Base-by-base conservation (phyloP, 164 flowering plant genomes). In the Macadamia integrifolia region DNA sequence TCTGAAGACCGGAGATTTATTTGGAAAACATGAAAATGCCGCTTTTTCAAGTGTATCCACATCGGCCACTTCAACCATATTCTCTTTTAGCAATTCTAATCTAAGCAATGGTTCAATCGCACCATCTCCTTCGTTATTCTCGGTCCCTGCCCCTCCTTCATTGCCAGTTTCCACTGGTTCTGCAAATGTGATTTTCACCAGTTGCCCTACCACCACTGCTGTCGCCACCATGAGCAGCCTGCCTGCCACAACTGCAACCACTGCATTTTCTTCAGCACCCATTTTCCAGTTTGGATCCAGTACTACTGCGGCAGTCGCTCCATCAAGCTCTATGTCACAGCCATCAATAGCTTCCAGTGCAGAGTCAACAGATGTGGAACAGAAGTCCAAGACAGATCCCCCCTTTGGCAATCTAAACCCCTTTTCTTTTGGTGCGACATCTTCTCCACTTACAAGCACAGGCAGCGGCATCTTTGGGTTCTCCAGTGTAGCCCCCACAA, bases 391-490 rank as follows among this genome's bases (percentile, higher is more conserved):
- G 72, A 72, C 31, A 62, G 75, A 71, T 12, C 28, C 77, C 14
- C 64, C 65, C 64, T 72, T 72, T 75, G 75, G 80, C 62, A 86
- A 56, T 57, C 17, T 42, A 43, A 65, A 46, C 17, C 52, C 72
- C 65, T 31, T 70, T 30, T 64, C 71, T 49, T 70, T 72, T 74
- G 84, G 75, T 64, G 72, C 71, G 58, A 30, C 76, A 52, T 46
- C 82, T 61, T 67, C 82, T 64, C 30, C 72, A 11, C 35, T 63
- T n/a, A 7, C 77, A 46, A 72, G 60, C 57, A 57, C 75, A 9
- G 79, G 72, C 11, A 80, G 63, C 58, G 62, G 75, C 60, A 66
- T 73, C 73, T 85, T 84, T 80, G 81, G 80, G 13, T 80, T 85
- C 50, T 40, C 67, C 69, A 76, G 86, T 71, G 64, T 84, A 17